phyloP scores from a whole-genome alignment of 768 basidiomycete species.

The Termitomyces sp. region DNA sequence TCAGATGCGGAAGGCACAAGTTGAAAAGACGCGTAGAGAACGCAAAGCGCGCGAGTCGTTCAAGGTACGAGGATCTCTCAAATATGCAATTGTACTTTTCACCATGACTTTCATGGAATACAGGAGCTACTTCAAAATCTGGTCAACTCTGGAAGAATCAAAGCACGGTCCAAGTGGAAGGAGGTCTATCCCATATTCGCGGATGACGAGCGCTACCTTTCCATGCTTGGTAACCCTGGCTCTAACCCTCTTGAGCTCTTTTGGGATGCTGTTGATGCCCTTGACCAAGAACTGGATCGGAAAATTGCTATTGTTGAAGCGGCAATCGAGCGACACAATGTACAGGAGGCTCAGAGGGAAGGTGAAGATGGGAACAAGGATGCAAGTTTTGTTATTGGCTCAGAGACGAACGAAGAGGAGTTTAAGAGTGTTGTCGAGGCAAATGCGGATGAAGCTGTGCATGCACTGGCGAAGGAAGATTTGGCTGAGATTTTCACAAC shows the following conservation, averaged over 20 bases:
- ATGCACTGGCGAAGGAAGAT: slow-evolving; percentile 44
- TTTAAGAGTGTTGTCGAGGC: slow-evolving; percentile 53
- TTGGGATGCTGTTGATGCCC: slow-evolving; percentile 86
- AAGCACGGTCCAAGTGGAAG: slow-evolving; percentile 88
- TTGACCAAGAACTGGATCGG: slow-evolving; percentile 81
- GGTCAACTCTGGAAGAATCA: slow-evolving; percentile 59
- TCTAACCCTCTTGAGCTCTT: slow-evolving; percentile 95
- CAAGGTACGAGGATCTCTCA: slow-evolving; percentile 46
- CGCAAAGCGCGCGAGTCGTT: slow-evolving; percentile 90
- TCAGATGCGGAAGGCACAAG: slow-evolving; percentile 69
- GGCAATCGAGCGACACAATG: slow-evolving; percentile 48
- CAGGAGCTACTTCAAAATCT: slow-evolving; percentile 72
- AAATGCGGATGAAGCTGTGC: slow-evolving; percentile 46
- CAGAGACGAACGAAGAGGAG: slow-evolving; percentile 63
- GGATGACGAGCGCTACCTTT: slow-evolving; percentile 77
- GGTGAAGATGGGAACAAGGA: slow-evolving; percentile 16
- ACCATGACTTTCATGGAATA: neutral
- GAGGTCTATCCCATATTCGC: slow-evolving; percentile 73
- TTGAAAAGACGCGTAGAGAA: slow-evolving; percentile 80
- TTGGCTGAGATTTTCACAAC: slow-evolving; percentile 54
- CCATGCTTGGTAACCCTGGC: slow-evolving; percentile 88
- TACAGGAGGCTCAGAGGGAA: slow-evolving; percentile 22
- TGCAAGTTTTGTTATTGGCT: slow-evolving; percentile 34
- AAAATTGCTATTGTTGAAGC: slow-evolving; percentile 67
- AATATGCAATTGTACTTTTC: neutral